Evolutionary conservation across 2,329 filamentous ascomycete species (phyloP).

Genomic region (Lasiodiplodia gonubiensis): DNA sequence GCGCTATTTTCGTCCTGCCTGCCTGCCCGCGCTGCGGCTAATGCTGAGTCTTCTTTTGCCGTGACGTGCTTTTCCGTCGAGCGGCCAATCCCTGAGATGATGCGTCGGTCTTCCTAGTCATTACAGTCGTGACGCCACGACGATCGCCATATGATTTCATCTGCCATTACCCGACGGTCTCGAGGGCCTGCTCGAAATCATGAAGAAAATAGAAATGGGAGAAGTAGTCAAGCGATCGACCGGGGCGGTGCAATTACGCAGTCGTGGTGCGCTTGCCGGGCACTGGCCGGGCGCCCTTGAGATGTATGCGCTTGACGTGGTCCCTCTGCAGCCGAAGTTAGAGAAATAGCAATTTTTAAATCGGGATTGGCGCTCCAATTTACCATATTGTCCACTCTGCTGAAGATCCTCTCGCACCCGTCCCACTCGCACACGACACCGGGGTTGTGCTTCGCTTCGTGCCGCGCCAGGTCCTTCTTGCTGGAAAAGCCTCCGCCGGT

Average conservation of each 20-base stretch:
- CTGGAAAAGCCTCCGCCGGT: conserved; percentile 64
- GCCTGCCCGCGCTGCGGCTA: conserved; percentile 4
- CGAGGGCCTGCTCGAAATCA: conserved; percentile 20
- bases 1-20: conserved; percentile 22
- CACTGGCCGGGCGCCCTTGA: conserved; percentile 36
- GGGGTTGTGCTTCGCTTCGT: conserved; percentile 68
- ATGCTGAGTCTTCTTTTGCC: not conserved
- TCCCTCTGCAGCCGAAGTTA: conserved; percentile 39
- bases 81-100: conserved; percentile 10
- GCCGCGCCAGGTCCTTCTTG: conserved; percentile 66
- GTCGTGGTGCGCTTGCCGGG: conserved; percentile 28
- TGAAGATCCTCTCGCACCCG: conserved; percentile 64
- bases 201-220: not conserved
- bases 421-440: conserved; percentile 64
- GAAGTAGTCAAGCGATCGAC: not conserved
- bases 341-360: not conserved
- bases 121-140: conserved; percentile 27
- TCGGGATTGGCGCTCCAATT: conserved; percentile 31
- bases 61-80: conserved; percentile 11
- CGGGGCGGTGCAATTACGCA: not conserved
- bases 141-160: conserved; percentile 21
- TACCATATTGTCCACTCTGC: conserved; percentile 67
- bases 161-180: conserved; percentile 28
- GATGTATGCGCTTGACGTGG: conserved; percentile 49
- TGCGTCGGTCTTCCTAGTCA: conserved; percentile 25